Percentiles rank a stretch among this genome's conserved stretches.
Evolutionary conservation across 1,139 yeast genomes (phyloP).

Genomic region (Citeromyces hawaiiensis): DNA sequence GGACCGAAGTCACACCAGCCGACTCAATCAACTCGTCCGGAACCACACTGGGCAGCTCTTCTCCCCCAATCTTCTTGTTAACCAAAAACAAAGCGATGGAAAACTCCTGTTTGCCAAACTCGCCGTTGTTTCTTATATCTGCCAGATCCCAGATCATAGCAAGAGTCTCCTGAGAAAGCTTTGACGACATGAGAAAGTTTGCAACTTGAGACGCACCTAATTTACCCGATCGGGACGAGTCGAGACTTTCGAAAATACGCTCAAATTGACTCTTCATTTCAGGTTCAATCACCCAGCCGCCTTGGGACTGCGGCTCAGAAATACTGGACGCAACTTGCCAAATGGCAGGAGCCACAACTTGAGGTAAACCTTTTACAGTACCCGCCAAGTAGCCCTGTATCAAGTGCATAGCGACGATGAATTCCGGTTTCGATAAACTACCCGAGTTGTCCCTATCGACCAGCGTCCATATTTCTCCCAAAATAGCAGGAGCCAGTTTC

Average conservation of each 20-base stretch:
- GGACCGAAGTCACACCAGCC: conserved; percentile 9
- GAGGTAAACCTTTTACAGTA: conserved; percentile 44
- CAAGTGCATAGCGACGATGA: conserved; percentile 89
- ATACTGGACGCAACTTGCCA: conserved; percentile 33
- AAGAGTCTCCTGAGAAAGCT: conserved; percentile 69
- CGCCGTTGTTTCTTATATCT: conserved; percentile 80
- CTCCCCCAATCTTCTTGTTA: conserved; percentile 69
- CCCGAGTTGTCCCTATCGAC: conserved; percentile 74
- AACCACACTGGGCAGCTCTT: conserved; percentile 46
- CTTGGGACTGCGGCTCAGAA: conserved; percentile 27
- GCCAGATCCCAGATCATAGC: conserved; percentile 94
- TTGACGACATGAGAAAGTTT: conserved; percentile 78
- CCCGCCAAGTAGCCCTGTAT: conserved; percentile 73
- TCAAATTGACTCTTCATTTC: conserved; percentile 72
- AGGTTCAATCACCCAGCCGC: conserved; percentile 59
- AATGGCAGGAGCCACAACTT: conserved; percentile 47
- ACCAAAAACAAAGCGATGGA: conserved; percentile 90
- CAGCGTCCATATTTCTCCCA: conserved; percentile 83
- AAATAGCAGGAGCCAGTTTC: conserved; percentile 55
- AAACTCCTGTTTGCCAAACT: conserved; percentile 70
- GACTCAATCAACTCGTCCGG: conserved; percentile 12
- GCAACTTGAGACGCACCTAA: conserved; percentile 78
- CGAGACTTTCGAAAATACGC: conserved; percentile 63
- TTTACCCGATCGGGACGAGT: conserved; percentile 46
- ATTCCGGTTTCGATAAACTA: conserved; percentile 55